phyloP scores from a whole-genome alignment of 345 rosid species.

The Salix brachista region DNA sequence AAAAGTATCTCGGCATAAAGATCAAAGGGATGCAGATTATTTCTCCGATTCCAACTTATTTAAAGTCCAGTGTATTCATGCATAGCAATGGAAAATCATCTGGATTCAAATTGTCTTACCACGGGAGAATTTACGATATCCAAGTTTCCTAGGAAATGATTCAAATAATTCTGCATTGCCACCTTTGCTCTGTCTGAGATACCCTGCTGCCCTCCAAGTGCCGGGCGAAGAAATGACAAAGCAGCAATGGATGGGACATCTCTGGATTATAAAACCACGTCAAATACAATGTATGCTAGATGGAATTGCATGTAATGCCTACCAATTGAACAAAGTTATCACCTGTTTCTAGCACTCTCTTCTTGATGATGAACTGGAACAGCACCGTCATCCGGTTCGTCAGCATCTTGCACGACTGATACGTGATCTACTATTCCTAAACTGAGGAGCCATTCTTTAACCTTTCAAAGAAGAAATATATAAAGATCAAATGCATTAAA shows the following conservation, averaged over 20 bases:
- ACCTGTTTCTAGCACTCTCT: constrained; percentile 76
- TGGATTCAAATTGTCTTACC: constrained; percentile 32
- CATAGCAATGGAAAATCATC: background rate
- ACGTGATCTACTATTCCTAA: constrained; percentile 73
- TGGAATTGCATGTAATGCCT: background rate
- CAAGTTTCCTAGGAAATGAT: constrained; percentile 80
- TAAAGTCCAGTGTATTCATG: background rate
- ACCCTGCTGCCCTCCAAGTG: constrained; percentile 60
- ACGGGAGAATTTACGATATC: constrained; percentile 79
- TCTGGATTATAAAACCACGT: constrained; percentile 33
- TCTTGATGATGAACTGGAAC: constrained; percentile 52
- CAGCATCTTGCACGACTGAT: constrained; percentile 72
- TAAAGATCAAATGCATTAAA: background rate
- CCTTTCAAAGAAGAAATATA: constrained; percentile 33
- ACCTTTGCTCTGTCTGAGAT: constrained; percentile 63
- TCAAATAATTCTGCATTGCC: constrained; percentile 88
- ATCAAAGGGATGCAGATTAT: background rate
- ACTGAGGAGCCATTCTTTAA: constrained; percentile 87
- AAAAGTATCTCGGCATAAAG: background rate
- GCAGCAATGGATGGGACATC: constrained; percentile 77
- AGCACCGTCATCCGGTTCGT: constrained; percentile 91
- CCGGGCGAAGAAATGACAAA: constrained; percentile 65
- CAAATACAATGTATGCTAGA: background rate
- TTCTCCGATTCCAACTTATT: background rate
- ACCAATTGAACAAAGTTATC: background rate